Conservation (phyloP, 2,329 filamentous ascomycete species). For the Colletotrichum sp. region DNA sequence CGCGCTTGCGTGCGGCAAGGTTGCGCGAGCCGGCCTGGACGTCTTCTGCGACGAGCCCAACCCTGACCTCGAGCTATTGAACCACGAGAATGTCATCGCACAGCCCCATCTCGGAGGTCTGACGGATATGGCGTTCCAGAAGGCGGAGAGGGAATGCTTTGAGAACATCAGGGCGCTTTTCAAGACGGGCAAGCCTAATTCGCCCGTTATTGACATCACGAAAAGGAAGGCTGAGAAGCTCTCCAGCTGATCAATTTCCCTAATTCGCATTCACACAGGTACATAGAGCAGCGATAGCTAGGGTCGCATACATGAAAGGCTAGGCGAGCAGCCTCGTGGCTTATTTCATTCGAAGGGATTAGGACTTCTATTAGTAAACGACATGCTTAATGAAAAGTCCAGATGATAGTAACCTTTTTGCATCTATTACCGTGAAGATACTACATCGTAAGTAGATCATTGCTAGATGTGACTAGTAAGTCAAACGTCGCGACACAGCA, state of each 20-base stretch:
- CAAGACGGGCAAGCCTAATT: conserved; percentile 38
- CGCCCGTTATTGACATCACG: conserved; percentile 36
- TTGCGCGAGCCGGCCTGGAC: conserved; percentile 53
- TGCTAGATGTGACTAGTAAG: neutral
- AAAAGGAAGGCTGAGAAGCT: neutral
- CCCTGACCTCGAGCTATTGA: conserved; percentile 42
- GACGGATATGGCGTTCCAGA: conserved; percentile 47
- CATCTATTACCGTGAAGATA: neutral
- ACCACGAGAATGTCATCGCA: conserved; percentile 43
- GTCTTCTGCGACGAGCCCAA: conserved; percentile 50
- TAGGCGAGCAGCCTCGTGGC: fast-evolving
- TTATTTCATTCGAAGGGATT: neutral
- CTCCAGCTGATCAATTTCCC: neutral
- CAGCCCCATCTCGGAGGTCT: conserved; percentile 50
- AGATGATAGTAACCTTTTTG: neutral
- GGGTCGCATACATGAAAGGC: neutral
- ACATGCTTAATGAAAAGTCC: neutral
- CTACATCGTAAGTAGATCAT: neutral
- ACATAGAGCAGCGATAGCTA: neutral
- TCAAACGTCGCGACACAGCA: neutral
- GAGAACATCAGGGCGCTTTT: conserved; percentile 49
- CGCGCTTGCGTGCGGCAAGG: conserved; percentile 50
- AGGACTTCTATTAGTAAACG: neutral
- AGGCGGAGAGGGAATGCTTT: conserved; percentile 48
- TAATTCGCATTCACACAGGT: too few relatives aligned